These are phyloP conservation scores for Cytidiella melzeri DNA, from an alignment of 768 basidiomycete genomes.

Conservation along the genomic window DNA sequence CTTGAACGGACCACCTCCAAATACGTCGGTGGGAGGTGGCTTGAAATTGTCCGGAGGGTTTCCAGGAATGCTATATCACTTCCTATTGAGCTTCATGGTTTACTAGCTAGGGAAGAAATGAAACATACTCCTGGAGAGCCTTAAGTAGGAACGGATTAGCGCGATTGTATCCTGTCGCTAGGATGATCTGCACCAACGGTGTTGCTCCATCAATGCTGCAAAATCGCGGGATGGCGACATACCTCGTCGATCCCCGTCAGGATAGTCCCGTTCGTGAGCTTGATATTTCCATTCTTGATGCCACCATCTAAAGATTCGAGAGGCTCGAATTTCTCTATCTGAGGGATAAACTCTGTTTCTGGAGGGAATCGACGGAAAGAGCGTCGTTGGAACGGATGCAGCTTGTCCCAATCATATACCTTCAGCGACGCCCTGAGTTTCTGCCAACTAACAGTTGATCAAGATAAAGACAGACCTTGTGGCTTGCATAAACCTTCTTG, in stretches of 20 bases:
- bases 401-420: slow-evolving; percentile 19
- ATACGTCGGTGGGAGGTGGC: background rate
- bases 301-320: slow-evolving; percentile 14
- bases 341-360: slow-evolving; percentile 23
- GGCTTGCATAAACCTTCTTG: slow-evolving; percentile 1
- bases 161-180: slow-evolving; percentile 1
- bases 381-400: slow-evolving; percentile 24
- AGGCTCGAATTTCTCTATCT: slow-evolving; percentile 24
- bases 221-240: slow-evolving; percentile 9
- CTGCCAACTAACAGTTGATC: slow-evolving; percentile 11
- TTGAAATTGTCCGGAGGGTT: background rate
- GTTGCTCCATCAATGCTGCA: background rate
- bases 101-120: no score
- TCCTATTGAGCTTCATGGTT: no score
- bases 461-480: background rate
- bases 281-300: slow-evolving; percentile 22
- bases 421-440: slow-evolving; percentile 18
- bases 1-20: background rate
- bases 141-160: background rate
- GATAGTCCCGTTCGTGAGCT: slow-evolving; percentile 25
- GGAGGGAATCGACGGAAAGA: slow-evolving; percentile 22
- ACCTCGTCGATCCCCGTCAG: slow-evolving; percentile 27
- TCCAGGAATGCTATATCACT: background rate
- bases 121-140: background rate
- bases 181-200: background rate